Conservation (phyloP, 805 yeast genomes). For the Saccharomycopsis selenospora region DNA sequence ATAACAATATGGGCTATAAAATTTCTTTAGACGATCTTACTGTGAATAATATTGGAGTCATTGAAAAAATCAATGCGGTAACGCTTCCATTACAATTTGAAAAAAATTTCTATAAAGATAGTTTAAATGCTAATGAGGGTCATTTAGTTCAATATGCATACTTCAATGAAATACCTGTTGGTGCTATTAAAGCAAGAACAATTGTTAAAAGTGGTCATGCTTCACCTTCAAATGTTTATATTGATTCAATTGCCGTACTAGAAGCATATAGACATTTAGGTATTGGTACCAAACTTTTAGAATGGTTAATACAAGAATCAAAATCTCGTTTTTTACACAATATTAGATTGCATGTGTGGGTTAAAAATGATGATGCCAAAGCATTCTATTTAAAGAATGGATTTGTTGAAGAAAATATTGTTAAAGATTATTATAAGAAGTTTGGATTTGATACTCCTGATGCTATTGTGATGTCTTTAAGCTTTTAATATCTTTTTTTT, state of each 20-base stretch:
- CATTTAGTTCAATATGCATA: slow-evolving; percentile 34
- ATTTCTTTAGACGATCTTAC: slow-evolving; percentile 47
- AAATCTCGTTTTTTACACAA: slow-evolving; percentile 46
- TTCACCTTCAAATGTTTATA: slow-evolving; percentile 47
- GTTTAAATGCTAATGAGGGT: slow-evolving; percentile 2
- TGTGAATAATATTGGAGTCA: slow-evolving; percentile 49
- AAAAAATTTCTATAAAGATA: slow-evolving; percentile 31
- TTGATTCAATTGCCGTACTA: slow-evolving; percentile 63
- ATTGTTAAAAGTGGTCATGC: slow-evolving; percentile 32
- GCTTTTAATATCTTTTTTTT: slow-evolving; percentile 10
- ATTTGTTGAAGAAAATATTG: slow-evolving; percentile 33
- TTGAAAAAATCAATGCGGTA: slow-evolving; percentile 48
- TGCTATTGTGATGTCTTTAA: slow-evolving; percentile 35
- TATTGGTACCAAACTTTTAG: slow-evolving; percentile 53
- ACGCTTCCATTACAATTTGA: slow-evolving; percentile 46
- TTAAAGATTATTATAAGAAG: slow-evolving; percentile 40
- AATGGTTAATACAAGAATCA: slow-evolving; percentile 50
- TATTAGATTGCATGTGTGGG: slow-evolving; percentile 47
- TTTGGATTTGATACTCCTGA: slow-evolving; percentile 42
- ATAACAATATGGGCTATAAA: background rate
- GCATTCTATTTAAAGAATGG: slow-evolving; percentile 47
- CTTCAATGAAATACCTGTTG: slow-evolving; percentile 75
- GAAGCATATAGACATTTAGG: slow-evolving; percentile 54
- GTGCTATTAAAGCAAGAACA: slow-evolving; percentile 55
- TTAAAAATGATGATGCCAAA: slow-evolving; percentile 32